Base-by-base conservation (phyloP, 106 monocot species). In the Apostasia ramifera region DNA sequence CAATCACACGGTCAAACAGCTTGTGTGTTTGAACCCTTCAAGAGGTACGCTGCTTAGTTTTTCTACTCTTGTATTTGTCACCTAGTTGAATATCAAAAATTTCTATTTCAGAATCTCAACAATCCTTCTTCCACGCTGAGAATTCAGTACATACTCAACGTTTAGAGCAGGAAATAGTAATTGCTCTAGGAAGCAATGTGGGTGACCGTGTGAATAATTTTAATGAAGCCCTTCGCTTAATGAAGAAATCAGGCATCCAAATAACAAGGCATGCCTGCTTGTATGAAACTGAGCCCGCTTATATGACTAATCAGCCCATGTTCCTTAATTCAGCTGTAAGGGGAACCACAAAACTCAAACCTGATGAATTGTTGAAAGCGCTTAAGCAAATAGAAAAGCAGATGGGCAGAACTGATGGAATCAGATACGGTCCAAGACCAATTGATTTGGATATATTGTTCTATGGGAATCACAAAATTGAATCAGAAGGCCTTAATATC, bases 391-490 rank as follows among this genome's bases (percentile, higher is more conserved):
- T 95, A 6, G 95, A 95, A 74, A 91, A 81, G 53, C 80, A 82
- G 10, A 61, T 95, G 38, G 95, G 95, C 44, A 76, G 95, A 14
- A 86, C 71, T 7, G 71, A 83, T 52, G 95, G 95, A 44, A 86
- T 95, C 63, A 83, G 95, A 59, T 95, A 95, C 45, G 92, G 95
- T 48, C 95, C 95, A 9, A 86, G 95, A 72, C 88, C 86, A 5
- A 95, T 95, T 37, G 95, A 95, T 64, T 74, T 95, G 5, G 95
- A 95, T 58, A 95, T 95, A 68, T 80, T 95, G 46, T 92, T 95
- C 54, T 92, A 92, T 63, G 95, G 84, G 0, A 81, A 70, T 49
- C 47, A 46, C 11, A 78, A 70, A 57, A 63, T 92, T 11, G 70
- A 89, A 1, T 82, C 91, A 3, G 86, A 89, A 61, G 55, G 41